Conservation (phyloP, 192 early-diverging fungal genomes). For the Mortierella alpina region DNA sequence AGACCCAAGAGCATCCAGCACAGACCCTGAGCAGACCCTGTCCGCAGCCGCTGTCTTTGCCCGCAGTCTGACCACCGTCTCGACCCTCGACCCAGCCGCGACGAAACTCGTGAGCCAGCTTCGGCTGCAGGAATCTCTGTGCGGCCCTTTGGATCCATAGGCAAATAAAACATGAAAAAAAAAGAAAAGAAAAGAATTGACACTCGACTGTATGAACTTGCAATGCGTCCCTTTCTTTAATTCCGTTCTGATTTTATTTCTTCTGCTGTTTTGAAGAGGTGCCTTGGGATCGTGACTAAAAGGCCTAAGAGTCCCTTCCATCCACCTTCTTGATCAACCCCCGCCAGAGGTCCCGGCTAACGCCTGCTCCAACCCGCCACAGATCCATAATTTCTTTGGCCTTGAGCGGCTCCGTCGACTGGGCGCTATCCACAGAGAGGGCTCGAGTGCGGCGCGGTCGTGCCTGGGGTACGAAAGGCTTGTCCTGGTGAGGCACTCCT, state of each 20-base stretch:
- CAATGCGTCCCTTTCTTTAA: too few relatives aligned
- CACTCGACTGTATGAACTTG: too few relatives aligned
- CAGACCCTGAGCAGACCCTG: background rate
- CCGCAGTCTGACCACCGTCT: conserved; percentile 20
- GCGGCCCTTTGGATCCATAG: background rate
- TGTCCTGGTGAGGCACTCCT: conserved; percentile 14
- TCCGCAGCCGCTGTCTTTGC: conserved; percentile 14
- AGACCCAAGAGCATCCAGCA: too few relatives aligned
- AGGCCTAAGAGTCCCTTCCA: conserved; percentile 14
- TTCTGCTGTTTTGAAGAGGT: too few relatives aligned
- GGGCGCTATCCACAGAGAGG: conserved; percentile 42
- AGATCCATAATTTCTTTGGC: conserved; percentile 37
- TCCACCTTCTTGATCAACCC: conserved; percentile 51
- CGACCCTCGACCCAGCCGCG: conserved; percentile 23
- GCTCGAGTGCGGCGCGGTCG: conserved; percentile 28
- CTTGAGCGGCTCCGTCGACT: conserved; percentile 33
- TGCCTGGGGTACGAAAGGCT: conserved; percentile 27
- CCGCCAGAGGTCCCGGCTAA: conserved; percentile 46
- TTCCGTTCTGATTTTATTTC: too few relatives aligned
- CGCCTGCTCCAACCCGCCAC: conserved; percentile 44
- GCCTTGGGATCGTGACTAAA: background rate
- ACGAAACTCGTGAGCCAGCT: conserved; percentile 29
- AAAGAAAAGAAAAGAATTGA: too few relatives aligned
- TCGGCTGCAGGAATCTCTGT: conserved; percentile 20
- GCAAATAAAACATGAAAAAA: too few relatives aligned